Base-by-base conservation (phyloP, 2,329 filamentous ascomycete species). In the Thielaviopsis populi region DNA sequence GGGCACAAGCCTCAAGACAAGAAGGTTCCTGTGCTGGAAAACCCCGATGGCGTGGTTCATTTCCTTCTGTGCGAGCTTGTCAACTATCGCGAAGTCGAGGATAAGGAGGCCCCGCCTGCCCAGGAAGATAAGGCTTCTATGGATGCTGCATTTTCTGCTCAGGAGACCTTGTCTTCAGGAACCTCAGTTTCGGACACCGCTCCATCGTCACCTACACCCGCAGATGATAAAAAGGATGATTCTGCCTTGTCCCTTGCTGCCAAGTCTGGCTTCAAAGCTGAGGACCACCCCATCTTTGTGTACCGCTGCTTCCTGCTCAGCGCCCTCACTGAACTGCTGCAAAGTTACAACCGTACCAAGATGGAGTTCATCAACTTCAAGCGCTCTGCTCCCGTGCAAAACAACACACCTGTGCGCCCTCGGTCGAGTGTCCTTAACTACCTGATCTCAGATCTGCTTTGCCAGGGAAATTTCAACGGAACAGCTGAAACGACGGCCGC, bases 361-460 rank as follows among this genome's bases (percentile, higher is more conserved):
- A 84, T 99, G 53, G 95, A 99, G 72, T 97, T 99, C 72, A 96
- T 99, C 77, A 97, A 96, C 73, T 99, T 96, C 76, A 97, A 95
- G 68, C 86, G 92, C 66, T 96, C 91, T 71, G 88, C 91, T 63
- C 89, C 92, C 58, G 81, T 90, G 54, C 86, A 89, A 69, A 86
- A 86, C 11, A 85, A 84, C 63, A 97, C 94, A 1, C 94, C 94
- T 4, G 91, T 95, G 17, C 97, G 97, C 74, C 94, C 94, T 64
- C 85, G 94, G 48, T 91, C 92, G 11, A 91, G 88, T 67, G 87
- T 97, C 53, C 78, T 99, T 67, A 96, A 97, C 73, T 99, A 99
- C 71, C 80, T 99, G 42, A 83, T 99, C 59, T 91, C 88, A 69
- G 87, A 87, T 66, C 78, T 99, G 19, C 76, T 88, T 13, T 81